phyloP scores from a whole-genome alignment of 805 yeast species.

The Candida boleticola region DNA sequence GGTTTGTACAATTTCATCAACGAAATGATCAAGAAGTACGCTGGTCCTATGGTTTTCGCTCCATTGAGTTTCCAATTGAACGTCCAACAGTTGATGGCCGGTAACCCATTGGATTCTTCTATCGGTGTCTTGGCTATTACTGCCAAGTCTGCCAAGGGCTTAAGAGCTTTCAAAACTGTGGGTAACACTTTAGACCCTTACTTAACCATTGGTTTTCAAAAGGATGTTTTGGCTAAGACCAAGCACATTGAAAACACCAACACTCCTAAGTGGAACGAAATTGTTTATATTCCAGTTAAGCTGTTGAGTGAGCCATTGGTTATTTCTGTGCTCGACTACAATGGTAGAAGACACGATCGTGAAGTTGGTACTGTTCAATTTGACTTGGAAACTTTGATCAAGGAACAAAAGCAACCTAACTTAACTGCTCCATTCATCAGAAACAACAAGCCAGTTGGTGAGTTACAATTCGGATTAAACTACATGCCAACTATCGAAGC shows the following conservation, averaged over 20 bases:
- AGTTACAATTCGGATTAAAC: constrained; percentile 63
- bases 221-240: constrained; percentile 63
- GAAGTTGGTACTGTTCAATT: constrained; percentile 73
- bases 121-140: constrained; percentile 80
- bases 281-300: constrained; percentile 62
- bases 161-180: constrained; percentile 65
- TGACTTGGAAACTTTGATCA: constrained; percentile 65
- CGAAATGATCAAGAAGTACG: constrained; percentile 80
- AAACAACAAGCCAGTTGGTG: constrained; percentile 84
- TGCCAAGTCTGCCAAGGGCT: constrained; percentile 61
- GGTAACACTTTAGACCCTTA: constrained; percentile 92
- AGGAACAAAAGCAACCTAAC: constrained; percentile 48
- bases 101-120: constrained; percentile 74
- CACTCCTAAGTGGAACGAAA: constrained; percentile 84
- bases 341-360: constrained; percentile 78
- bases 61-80: constrained; percentile 94
- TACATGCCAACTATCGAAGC: constrained; percentile 74
- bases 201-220: constrained; percentile 64
- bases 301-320: constrained; percentile 81
- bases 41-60: constrained; percentile 82
- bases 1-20: constrained; percentile 81
- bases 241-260: constrained; percentile 63
- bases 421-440: constrained; percentile 60
- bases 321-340: constrained; percentile 70
- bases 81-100: constrained; percentile 84